Evolutionary conservation across 345 rosid genomes (phyloP), one percentile per base, ranked within the genome.

Genomic region (Zanthoxylum bungeanum): DNA sequence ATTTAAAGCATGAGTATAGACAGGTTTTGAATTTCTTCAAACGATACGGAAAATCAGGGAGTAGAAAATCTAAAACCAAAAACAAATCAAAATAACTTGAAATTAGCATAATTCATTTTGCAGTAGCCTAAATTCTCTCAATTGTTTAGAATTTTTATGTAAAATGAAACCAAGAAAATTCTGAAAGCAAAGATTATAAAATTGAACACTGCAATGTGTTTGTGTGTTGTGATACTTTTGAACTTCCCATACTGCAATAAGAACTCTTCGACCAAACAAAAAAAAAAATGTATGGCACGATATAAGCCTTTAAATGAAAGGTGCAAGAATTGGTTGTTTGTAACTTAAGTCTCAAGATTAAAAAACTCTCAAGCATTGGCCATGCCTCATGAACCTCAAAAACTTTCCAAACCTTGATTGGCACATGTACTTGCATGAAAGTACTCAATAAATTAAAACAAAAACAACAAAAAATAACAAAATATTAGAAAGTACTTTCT

Each of bases 281-380:
- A n/a, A n/a, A 30, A 19, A 14, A 64, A 65, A 30, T 65, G 24
- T 52, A 50, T 6, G 58, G 22, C 49, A 52, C 34, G n/a, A n/a
- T n/a, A 36, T 3, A 36, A 9, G n/a, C 34, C 64, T 19, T 60
- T 17, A 33, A 44, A 19, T 22, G 16, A 21, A 49, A 42, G 44
- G n/a, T 49, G n/a, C 27, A 31, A 66, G 27, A 33, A 31, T 10
- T 22, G 12, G 10, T 16, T 31, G 22, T n/a, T n/a, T n/a, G n/a
- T n/a, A n/a, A n/a, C n/a, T n/a, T n/a, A n/a, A n/a, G n/a, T 46
- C 44, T 66, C 30, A 27, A 64, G 53, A 30, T 64, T 64, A 12
- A 37, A 24, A 8, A 40, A 16, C 17, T 37, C 28, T 61, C 44
- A 46, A 21, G 24, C 50, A 25, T 17, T 16, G 17, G 56, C 39